A percentile compares a stretch with the other conserved stretches of the same genome.
Conservation (phyloP, 805 yeast genomes). For the Saccharomycopsis fermentans region DNA sequence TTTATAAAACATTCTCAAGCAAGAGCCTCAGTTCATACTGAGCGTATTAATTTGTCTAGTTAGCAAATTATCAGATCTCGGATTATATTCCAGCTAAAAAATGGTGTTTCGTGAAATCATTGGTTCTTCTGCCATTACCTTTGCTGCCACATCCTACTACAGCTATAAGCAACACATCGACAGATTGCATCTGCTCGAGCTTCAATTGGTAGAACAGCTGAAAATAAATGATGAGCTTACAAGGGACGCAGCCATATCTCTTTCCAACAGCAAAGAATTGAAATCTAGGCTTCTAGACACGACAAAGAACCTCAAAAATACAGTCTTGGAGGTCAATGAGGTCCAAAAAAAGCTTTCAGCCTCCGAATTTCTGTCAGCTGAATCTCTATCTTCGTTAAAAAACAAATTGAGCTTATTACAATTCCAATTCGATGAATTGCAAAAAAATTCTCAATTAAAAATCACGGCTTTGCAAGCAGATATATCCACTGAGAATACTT, state of each 20-base stretch:
- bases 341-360: background rate
- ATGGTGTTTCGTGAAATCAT: background rate
- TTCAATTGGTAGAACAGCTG: background rate
- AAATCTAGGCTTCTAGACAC: background rate
- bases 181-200: background rate
- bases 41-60: no score
- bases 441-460: background rate
- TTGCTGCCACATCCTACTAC: background rate
- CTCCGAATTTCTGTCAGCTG: background rate
- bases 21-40: no score
- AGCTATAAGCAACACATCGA: background rate
- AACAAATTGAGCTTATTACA: background rate
- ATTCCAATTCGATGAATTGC: background rate
- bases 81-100: no score
- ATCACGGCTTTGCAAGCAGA: background rate
- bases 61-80: no score
- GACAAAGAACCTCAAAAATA: background rate
- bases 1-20: no score
- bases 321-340: background rate
- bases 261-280: conserved; percentile 2
- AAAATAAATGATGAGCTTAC: conserved; percentile 1
- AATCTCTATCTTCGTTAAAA: background rate
- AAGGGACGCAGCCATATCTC: background rate
- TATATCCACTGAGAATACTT: background rate
- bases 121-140: background rate